Percentiles rank a stretch among this genome's conserved stretches.
phyloP scores from a whole-genome alignment of 305 asterid species.

The Solanum hybrid region DNA sequence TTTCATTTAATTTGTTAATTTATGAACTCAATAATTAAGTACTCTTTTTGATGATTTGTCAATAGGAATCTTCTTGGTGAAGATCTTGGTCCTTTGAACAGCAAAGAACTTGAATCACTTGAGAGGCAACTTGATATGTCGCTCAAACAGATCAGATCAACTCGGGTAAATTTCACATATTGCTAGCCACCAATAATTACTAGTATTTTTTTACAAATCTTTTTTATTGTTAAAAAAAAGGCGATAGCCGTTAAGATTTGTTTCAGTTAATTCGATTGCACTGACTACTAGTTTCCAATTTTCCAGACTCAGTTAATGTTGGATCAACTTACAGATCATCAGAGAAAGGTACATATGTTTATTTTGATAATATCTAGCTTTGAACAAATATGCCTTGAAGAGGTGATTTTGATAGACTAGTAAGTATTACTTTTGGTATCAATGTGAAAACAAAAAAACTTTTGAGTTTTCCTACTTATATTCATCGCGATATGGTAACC shows the following conservation, averaged over 20 bases:
- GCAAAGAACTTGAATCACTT: conserved; percentile 88
- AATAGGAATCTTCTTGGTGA: conserved; percentile 82
- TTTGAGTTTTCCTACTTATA: not conserved
- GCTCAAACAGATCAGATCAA: conserved; percentile 86
- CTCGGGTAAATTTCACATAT: conserved; percentile 39
- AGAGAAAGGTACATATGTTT: conserved; percentile 46
- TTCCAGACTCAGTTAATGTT: conserved; percentile 77
- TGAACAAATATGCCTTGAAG: not conserved
- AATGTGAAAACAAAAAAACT: not conserved
- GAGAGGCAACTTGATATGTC: conserved; percentile 91
- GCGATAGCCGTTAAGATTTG: not conserved
- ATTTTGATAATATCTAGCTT: not conserved
- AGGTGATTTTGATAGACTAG: not conserved
- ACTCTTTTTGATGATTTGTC: not conserved
- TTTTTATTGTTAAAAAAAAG: not conserved
- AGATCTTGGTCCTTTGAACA: conserved; percentile 85
- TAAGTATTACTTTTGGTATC: not conserved
- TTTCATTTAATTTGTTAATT: not conserved
- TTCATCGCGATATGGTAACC: not conserved
- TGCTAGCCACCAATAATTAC: not conserved
- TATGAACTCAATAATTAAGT: not conserved
- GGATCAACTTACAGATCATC: conserved; percentile 75
- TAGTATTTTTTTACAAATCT: not conserved
- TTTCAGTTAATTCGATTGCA: not conserved
- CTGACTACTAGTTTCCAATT: not conserved